These are phyloP conservation scores for Lentinula guzmanii DNA, from an alignment of 768 basidiomycete genomes.

Conservation along the genomic window DNA sequence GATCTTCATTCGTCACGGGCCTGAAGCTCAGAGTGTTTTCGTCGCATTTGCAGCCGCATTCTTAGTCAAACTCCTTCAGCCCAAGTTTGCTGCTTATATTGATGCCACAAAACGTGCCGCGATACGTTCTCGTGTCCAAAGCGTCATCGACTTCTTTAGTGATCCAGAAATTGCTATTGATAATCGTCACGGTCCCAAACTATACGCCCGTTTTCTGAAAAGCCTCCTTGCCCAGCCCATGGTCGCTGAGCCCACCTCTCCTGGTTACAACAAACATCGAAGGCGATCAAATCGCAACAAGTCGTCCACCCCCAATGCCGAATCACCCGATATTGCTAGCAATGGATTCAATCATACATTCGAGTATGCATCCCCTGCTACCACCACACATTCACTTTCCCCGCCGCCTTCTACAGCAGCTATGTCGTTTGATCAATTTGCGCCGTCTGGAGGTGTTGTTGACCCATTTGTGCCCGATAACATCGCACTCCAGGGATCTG, in stretches of 20 bases:
- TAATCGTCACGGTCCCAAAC: conserved; percentile 73
- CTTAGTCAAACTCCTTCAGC: conserved; percentile 82
- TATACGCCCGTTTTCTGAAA: conserved; percentile 75
- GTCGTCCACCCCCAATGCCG: conserved; percentile 10
- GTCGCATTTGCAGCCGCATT: conserved; percentile 79
- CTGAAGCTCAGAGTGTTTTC: conserved; percentile 76
- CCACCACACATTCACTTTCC: conserved; percentile 34
- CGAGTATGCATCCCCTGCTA: conserved; percentile 33
- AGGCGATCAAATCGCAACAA: conserved; percentile 9
- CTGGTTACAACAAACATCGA: background rate
- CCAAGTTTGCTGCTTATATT: conserved; percentile 61
- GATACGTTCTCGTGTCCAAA: conserved; percentile 59
- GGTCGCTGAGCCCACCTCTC: conserved; percentile 21
- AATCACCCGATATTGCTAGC: conserved; percentile 9
- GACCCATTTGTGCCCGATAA: conserved; percentile 31
- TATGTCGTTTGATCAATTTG: conserved; percentile 40
- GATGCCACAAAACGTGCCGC: conserved; percentile 51
- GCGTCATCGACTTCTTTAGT: conserved; percentile 60
- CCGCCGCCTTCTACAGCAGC: conserved; percentile 40
- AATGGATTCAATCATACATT: background rate
- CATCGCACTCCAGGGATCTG: background rate
- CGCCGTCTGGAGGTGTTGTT: conserved; percentile 29
- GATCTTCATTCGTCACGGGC: conserved; percentile 62
- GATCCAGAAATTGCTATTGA: conserved; percentile 72
- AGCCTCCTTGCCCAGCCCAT: conserved; percentile 61